Evolutionary conservation across 108 stramenopile species (phyloP).

Genomic region (Stephanodiscus triporus): DNA sequence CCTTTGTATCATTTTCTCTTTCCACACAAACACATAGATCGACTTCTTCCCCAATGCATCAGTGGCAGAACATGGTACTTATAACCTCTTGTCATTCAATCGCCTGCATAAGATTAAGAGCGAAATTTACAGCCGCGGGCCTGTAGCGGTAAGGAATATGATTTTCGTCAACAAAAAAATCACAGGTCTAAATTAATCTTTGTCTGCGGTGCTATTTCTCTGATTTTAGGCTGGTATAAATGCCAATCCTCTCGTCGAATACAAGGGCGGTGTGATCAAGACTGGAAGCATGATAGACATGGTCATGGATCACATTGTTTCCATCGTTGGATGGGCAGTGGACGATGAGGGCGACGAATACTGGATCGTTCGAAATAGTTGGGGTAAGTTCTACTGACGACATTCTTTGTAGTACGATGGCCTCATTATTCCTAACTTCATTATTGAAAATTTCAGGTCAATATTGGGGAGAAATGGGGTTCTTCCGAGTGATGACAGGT

Average conservation of each 20-base stretch:
- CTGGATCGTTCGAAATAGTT: conserved; percentile 91
- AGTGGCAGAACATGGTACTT: conserved; percentile 89
- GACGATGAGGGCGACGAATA: conserved; percentile 61
- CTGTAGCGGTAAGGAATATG: conserved; percentile 62
- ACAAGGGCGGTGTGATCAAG: conserved; percentile 71
- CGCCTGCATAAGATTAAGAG: conserved; percentile 75
- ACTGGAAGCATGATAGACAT: conserved; percentile 37
- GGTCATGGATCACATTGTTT: conserved; percentile 69
- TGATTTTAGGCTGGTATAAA: conserved; percentile 61
- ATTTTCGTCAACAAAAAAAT: no score
- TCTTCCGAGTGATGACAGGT: conserved; percentile 59
- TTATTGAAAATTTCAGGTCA: conserved; percentile 18
- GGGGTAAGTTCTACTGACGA: conserved; percentile 22
- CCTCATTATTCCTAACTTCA: neutral
- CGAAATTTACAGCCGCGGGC: conserved; percentile 94
- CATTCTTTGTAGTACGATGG: conserved; percentile 4
- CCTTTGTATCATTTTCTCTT: neutral
- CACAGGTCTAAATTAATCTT: no score
- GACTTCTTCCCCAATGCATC: conserved; percentile 82
- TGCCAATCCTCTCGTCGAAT: conserved; percentile 69
- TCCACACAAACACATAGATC: conserved; percentile 30
- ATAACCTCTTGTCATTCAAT: conserved; percentile 51
- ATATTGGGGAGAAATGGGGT: conserved; percentile 76
- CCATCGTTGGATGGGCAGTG: conserved; percentile 87
- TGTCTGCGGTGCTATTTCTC: conserved; percentile 10